These are phyloP conservation scores for Exutisphaerella laricina DNA, from an alignment of 2,329 filamentous ascomycete species.

Conservation along the genomic window DNA sequence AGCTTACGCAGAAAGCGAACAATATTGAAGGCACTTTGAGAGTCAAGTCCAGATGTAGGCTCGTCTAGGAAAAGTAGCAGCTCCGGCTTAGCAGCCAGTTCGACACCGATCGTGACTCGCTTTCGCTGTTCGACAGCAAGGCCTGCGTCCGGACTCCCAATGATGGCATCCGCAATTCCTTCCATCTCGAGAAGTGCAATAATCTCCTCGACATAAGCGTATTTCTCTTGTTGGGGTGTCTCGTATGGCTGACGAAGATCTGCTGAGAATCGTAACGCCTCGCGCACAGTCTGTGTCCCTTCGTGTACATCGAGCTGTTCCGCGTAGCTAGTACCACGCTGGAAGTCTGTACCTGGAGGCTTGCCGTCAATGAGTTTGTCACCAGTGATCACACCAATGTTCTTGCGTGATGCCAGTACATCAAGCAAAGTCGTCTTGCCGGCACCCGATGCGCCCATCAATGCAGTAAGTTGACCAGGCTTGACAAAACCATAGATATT, in stretches of 20 bases:
- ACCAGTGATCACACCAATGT: constrained; percentile 58
- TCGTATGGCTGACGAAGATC: constrained; percentile 57
- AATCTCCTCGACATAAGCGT: constrained; percentile 61
- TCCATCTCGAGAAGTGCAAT: constrained; percentile 61
- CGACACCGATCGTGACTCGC: constrained; percentile 58
- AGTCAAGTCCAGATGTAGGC: constrained; percentile 69
- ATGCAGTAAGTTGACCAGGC: constrained; percentile 45
- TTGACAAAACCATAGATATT: constrained; percentile 47
- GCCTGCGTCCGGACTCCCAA: constrained; percentile 55
- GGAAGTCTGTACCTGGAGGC: constrained; percentile 52
- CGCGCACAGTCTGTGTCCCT: constrained; percentile 56
- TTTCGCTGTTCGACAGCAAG: constrained; percentile 64
- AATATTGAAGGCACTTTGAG: constrained; percentile 69
- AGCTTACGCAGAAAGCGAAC: constrained; percentile 73
- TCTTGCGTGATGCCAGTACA: constrained; percentile 62
- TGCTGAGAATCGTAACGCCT: constrained; percentile 62
- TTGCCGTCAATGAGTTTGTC: constrained; percentile 58
- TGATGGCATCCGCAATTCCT: constrained; percentile 60
- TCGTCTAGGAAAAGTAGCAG: constrained; percentile 74
- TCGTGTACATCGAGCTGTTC: constrained; percentile 63
- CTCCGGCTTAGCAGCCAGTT: constrained; percentile 60
- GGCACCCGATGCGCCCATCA: constrained; percentile 57
- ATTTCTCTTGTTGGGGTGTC: constrained; percentile 55
- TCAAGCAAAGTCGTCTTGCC: constrained; percentile 83
- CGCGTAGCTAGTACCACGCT: constrained; percentile 59